Base-by-base conservation (phyloP, 352 stramenopile genomes). In the Globisporangium nodosum region DNA sequence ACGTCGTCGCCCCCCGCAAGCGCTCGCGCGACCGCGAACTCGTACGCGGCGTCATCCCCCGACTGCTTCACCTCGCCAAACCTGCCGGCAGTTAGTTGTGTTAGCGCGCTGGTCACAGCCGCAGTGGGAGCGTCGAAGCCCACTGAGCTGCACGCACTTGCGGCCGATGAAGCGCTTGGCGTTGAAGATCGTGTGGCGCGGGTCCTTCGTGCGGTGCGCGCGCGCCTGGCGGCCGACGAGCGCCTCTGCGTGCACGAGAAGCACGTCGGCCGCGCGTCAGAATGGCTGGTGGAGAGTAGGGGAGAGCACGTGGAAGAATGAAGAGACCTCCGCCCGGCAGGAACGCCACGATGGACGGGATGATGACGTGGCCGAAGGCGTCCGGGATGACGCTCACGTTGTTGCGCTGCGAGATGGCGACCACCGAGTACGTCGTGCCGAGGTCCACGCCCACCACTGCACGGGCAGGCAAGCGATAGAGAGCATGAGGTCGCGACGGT, bases 401-500 rank as follows among this genome's bases (percentile, higher is more conserved):
- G 46, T 78, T 82, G 47, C 78, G 74, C 52, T 85, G 81, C 2
- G 74, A 71, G 54, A 90, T 88, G 18, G 74, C 81, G 18, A 89
- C 81, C 11, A 88, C 76, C 40, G 81, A 91, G 71, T 88, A 91
- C 63, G 81, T 91, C 46, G 81, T 91, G 45, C 81, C 81, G 15
- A 89, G 68, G 52, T 91, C 81, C 42, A 91, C 84, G 52, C 81
- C 81, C 33, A 91, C 69, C 24, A 87, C 81, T 83, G 31, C 8
- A 15, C 8, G 1, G 35, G 15, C n/a, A n/a, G 12, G 45, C 6
- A 15, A 31, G 13, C 5, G 13, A 46, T 46, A n/a, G 9, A 46
- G 40, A 46, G 40, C 40, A n/a, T 15, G 9, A 46, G 40, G 11
- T 16, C 40, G 40, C 18, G 11, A 43, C 37, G 37, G 16, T 5